Conservation (phyloP, 306 rosid genomes). For the Lathyrus oleraceus region DNA sequence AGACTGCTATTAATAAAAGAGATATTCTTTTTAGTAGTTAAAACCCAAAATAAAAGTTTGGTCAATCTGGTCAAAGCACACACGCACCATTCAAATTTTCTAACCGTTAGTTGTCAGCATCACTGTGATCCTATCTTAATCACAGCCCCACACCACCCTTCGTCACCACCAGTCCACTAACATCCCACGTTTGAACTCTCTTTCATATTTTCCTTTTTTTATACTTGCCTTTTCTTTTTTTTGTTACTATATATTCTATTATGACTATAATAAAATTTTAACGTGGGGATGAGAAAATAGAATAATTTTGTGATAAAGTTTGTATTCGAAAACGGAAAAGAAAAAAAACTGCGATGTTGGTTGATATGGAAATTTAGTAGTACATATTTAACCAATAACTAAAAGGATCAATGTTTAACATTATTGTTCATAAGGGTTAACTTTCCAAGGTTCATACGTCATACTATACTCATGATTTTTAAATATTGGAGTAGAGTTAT, state of each 20-base stretch:
- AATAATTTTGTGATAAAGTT: background rate
- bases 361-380: background rate
- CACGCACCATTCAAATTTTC: constrained; percentile 23
- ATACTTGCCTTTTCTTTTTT: background rate
- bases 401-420: background rate
- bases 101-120: constrained; percentile 48
- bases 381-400: background rate
- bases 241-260: background rate
- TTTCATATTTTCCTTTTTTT: background rate
- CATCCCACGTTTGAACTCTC: background rate
- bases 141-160: background rate
- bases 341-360: background rate
- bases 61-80: constrained; percentile 36
- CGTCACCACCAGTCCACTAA: background rate
- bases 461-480: no score
- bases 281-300: background rate
- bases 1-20: no score
- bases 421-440: background rate
- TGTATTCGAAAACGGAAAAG: background rate
- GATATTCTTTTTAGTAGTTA: no score
- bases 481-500: no score
- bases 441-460: background rate
- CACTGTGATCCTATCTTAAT: constrained; percentile 8
- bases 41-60: background rate
- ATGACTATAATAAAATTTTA: background rate